Evolutionary conservation across 805 yeast species (phyloP).

Genomic region (Monosporozyma aerobia): DNA sequence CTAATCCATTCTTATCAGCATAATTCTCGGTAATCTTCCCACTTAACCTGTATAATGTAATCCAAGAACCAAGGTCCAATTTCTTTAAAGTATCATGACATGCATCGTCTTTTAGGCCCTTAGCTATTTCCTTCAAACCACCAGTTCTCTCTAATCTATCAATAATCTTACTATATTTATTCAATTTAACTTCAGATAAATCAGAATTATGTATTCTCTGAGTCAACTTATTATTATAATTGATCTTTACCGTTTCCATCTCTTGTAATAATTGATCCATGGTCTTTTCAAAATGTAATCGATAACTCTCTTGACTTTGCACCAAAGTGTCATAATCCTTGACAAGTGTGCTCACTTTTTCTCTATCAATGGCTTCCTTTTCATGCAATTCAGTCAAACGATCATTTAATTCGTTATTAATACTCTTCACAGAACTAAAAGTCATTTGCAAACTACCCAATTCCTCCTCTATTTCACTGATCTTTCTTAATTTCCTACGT

Average conservation of each 20-base stretch:
- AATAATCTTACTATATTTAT: not conserved
- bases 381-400: not conserved
- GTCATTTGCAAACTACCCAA: slow-evolving; percentile 5
- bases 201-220: slow-evolving; percentile 9
- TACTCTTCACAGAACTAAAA: not conserved
- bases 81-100: slow-evolving; percentile 4
- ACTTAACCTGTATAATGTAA: slow-evolving; percentile 12
- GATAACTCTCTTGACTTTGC: not conserved
- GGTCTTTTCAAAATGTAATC: not conserved
- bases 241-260: not conserved
- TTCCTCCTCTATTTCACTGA: slow-evolving; percentile 41
- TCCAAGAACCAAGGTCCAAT: slow-evolving; percentile 14
- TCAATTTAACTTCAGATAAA: slow-evolving; percentile 7
- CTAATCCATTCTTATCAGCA: slow-evolving; percentile 12
- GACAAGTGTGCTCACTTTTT: not conserved
- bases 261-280: not conserved
- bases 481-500: slow-evolving; percentile 57
- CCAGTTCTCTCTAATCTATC: not conserved
- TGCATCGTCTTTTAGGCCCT: not conserved
- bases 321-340: not conserved
- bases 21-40: slow-evolving; percentile 12
- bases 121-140: not conserved
- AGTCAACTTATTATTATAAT: not conserved
- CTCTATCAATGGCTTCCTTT: not conserved
- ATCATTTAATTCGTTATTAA: not conserved